Evolutionary conservation across 495 filamentous ascomycete genomes (phyloP), one percentile per base, ranked within the genome.

Genomic region (Rusavskia elegans): DNA sequence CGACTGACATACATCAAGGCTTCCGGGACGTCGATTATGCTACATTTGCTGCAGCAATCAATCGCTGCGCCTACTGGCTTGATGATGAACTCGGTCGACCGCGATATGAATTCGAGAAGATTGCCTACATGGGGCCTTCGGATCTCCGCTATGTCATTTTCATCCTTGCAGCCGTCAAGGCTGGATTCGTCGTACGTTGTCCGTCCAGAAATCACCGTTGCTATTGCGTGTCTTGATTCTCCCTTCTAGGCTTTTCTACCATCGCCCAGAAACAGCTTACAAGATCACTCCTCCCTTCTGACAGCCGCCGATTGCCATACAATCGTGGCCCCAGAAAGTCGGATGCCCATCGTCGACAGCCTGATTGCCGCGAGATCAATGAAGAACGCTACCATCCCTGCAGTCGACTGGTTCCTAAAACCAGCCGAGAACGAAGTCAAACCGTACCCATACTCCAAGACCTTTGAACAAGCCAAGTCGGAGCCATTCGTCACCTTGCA

Each of bases 241-340:
- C 2, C 32, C 10, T 35, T 11, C 32, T 35, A 35, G 59, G 60
- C 54, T 39, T 49, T 69, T 1, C 61, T 70, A 48, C 59, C 62
- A 25, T 71, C 68, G 13, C 67, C 65, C 30, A 65, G 66, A 13
- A 72, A 72, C 54, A 62, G 58, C 42, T 37, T 64, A 35, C 64
- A 67, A 35, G 64, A 55, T 6, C 70, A 74, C 32, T 42, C 68
- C 4, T 59, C 61, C 37, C 57, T 74, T 17, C 60, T 72, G 29
- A 51, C 63, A 16, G 54, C 52, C 10, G 61, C 61, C 14, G 50
- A 66, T 42, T 72, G 71, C 55, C 46, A 64, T 6, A 55, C 66
- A 0, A 49, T 50, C 6, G 19, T 57, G 29, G 49, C 20, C 17
- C 35, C 48, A 1, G 16, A 36, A 44, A 11, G 42, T 7, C 14